A percentile compares a stretch with the other conserved stretches of the same genome.
These are phyloP conservation scores for Zymoseptoria crescenta DNA, from an alignment of 2,329 filamentous ascomycete genomes.

Conservation along the genomic window DNA sequence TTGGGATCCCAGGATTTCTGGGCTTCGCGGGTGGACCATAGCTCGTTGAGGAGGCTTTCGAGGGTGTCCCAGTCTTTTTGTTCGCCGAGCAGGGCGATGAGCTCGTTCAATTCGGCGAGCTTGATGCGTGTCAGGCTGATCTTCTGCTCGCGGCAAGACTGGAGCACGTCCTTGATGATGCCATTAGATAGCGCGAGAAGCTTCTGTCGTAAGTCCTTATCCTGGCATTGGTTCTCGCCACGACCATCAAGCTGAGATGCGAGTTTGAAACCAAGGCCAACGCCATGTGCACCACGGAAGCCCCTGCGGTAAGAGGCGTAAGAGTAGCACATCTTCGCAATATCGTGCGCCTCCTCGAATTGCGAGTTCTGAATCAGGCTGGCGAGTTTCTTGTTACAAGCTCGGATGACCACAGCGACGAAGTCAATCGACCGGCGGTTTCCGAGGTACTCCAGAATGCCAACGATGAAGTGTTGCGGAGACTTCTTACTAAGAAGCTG, in stretches of 20 bases:
- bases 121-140: slow-evolving; percentile 40
- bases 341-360: slow-evolving; percentile 36
- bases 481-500: slow-evolving; percentile 28
- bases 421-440: slow-evolving; percentile 34
- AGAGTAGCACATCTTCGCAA: slow-evolving; percentile 37
- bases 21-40: slow-evolving; percentile 42
- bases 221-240: slow-evolving; percentile 29
- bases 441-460: slow-evolving; percentile 35
- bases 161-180: slow-evolving; percentile 37
- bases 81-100: slow-evolving; percentile 42
- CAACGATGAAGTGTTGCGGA: slow-evolving; percentile 32
- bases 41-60: slow-evolving; percentile 36
- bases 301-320: slow-evolving; percentile 38
- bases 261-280: slow-evolving; percentile 41
- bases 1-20: slow-evolving; percentile 39
- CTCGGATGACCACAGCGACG: slow-evolving; percentile 32
- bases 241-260: slow-evolving; percentile 40
- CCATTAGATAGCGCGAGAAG: slow-evolving; percentile 34
- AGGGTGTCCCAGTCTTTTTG: slow-evolving; percentile 42
- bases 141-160: slow-evolving; percentile 35
- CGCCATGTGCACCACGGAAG: slow-evolving; percentile 34
- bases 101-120: slow-evolving; percentile 39
- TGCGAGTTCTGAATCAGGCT: slow-evolving; percentile 34
- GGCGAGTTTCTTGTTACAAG: slow-evolving; percentile 31
- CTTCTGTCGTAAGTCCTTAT: slow-evolving; percentile 29